Conservation (phyloP, 108 stramenopile species). For the Pseudonitzschia pungens region DNA sequence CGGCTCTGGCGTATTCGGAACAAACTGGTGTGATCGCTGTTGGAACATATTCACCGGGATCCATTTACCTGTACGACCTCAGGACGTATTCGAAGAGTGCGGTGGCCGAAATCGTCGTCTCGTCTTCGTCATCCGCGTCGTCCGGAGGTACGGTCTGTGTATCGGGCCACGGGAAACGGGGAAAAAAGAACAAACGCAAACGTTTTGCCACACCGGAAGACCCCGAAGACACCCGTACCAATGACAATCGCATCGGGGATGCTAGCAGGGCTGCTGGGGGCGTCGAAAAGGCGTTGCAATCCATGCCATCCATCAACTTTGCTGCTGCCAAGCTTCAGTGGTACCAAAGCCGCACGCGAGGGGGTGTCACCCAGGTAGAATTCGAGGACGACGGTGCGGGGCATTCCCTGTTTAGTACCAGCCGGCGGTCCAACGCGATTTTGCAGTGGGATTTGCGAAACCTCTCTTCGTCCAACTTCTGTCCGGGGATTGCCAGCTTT, state of each 20-base stretch:
- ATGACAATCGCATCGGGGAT: conserved; percentile 7
- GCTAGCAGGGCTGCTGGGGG: conserved; percentile 8
- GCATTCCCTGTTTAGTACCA: conserved; percentile 57
- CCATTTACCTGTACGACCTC: conserved; percentile 83
- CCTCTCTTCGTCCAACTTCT: conserved; percentile 45
- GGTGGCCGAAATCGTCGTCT: conserved; percentile 29
- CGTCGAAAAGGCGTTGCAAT: background rate
- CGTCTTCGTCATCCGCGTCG: conserved; percentile 5
- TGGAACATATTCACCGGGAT: conserved; percentile 84
- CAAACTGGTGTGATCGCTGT: conserved; percentile 57
- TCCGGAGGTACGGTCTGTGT: conserved; percentile 32
- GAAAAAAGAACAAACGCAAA: conserved; percentile 36
- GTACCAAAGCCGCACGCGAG: conserved; percentile 69
- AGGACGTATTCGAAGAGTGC: conserved; percentile 34
- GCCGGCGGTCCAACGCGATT: conserved; percentile 70
- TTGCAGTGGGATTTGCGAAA: conserved; percentile 81
- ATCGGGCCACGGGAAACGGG: conserved; percentile 63
- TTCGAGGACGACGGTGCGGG: conserved; percentile 47
- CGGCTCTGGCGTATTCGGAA: conserved; percentile 46
- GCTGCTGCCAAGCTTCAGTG: conserved; percentile 66
- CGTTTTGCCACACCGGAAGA: conserved; percentile 44
- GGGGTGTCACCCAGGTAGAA: conserved; percentile 75
- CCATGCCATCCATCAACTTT: conserved; percentile 32
- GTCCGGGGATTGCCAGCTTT: conserved; percentile 63
- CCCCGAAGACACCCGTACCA: background rate